These are phyloP conservation scores for Huntiella decipiens DNA, from an alignment of 2,329 filamentous ascomycete genomes.

Conservation along the genomic window DNA sequence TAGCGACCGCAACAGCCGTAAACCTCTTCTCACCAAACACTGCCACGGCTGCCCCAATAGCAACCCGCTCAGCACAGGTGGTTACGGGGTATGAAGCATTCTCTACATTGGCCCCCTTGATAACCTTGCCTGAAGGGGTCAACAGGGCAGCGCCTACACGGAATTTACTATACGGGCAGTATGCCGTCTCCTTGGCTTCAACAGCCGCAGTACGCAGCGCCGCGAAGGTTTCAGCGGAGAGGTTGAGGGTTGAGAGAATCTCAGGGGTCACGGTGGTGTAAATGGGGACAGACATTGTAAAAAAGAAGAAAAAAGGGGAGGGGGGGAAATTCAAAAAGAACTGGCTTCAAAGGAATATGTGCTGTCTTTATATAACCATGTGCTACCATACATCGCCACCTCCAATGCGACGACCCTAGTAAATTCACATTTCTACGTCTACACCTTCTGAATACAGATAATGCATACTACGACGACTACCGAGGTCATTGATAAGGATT, in stretches of 20 bases:
- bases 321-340: neutral
- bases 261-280: conserved; percentile 16
- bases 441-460: too few relatives aligned
- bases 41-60: conserved; percentile 60
- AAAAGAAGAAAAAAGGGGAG: neutral
- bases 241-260: conserved; percentile 17
- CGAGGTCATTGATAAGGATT: too few relatives aligned
- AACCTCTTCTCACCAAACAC: conserved; percentile 34
- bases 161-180: conserved; percentile 89
- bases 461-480: too few relatives aligned
- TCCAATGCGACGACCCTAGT: too few relatives aligned
- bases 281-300: conserved; percentile 11
- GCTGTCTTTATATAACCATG: too few relatives aligned
- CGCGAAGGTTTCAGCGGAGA: conserved; percentile 45
- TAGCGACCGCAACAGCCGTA: conserved; percentile 68
- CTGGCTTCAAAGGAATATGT: too few relatives aligned
- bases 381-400: too few relatives aligned
- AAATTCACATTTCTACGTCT: too few relatives aligned
- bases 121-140: conserved; percentile 21
- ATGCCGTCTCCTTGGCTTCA: conserved; percentile 58
- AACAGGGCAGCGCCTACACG: conserved; percentile 73
- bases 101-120: conserved; percentile 70
- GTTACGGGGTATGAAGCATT: conserved; percentile 86
- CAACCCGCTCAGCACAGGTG: conserved; percentile 90
- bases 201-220: conserved; percentile 42